Percentiles rank a stretch among this genome's conserved stretches.
Conservation (phyloP, 495 filamentous ascomycete species). For the Thermochaetoides thermophila region DNA sequence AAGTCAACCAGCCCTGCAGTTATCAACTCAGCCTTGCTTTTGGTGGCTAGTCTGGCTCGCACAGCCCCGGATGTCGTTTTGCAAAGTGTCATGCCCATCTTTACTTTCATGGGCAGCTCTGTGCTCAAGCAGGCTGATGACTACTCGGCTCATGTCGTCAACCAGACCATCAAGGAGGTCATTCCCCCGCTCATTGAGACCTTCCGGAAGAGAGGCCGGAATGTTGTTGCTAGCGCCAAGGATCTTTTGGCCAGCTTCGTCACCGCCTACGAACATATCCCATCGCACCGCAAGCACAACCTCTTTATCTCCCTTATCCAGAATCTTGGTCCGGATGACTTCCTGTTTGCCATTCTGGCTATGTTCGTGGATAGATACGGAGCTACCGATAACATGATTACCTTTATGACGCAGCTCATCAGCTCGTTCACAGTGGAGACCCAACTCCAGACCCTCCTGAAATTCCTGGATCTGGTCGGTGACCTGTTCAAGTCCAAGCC, state of each 20-base stretch:
- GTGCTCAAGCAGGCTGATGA: slow-evolving; percentile 84
- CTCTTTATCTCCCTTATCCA: slow-evolving; percentile 69
- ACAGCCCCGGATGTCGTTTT: slow-evolving; percentile 78
- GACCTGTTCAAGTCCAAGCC: slow-evolving; percentile 63
- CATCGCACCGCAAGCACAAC: slow-evolving; percentile 61
- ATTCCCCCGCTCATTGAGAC: slow-evolving; percentile 83
- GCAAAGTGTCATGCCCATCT: slow-evolving; percentile 96
- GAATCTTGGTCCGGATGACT: slow-evolving; percentile 71
- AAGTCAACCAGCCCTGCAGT: slow-evolving; percentile 77
- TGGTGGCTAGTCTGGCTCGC: slow-evolving; percentile 68
- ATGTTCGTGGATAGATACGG: slow-evolving; percentile 61
- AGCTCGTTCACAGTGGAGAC: slow-evolving; percentile 43
- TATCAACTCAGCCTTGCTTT: slow-evolving; percentile 78
- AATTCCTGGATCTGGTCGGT: slow-evolving; percentile 52
- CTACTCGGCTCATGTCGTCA: slow-evolving; percentile 86
- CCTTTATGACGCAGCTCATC: slow-evolving; percentile 40
- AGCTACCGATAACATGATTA: slow-evolving; percentile 29
- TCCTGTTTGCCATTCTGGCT: slow-evolving; percentile 54
- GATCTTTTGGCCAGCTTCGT: slow-evolving; percentile 85
- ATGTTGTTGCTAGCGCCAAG: slow-evolving; percentile 61
- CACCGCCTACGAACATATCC: slow-evolving; percentile 88
- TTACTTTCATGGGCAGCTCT: slow-evolving; percentile 89
- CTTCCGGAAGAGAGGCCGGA: slow-evolving; percentile 59
- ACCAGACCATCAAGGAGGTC: slow-evolving; percentile 74
- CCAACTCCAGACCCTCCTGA: slow-evolving; percentile 55